Base-by-base conservation (phyloP, 169 alveolate species). In the Cryptosporidium viatorum region DNA sequence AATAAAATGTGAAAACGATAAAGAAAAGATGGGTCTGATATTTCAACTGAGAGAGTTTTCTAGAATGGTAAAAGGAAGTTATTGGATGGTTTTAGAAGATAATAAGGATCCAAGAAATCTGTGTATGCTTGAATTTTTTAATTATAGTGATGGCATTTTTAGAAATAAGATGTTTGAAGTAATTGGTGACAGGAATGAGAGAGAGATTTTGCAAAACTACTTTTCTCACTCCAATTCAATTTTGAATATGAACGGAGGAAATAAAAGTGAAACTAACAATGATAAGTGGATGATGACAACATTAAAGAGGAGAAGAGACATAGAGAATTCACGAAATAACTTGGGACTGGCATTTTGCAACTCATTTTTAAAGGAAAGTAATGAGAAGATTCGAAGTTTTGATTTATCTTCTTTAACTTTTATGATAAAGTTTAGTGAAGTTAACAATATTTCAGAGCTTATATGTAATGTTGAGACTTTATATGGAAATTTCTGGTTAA, bases 21-120 rank as follows among this genome's bases (percentile, higher is more conserved):
- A 41, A 39, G 80, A 80, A 14, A 80, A 43, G 51, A 12, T 31
- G n/a, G 50, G 62, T 4, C 23, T 80, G n/a, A 45, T 80, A 48
- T 8, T 21, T 8, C 71, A 80, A 26, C 55, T 80, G 31, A 45
- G 14, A 7, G 89, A 80, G 10, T 80, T 80, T 80, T 80, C 89
- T 3, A 41, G 52, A 59, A 45, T 80, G 62, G 89, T 80, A 8
- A 65, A 62, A 9, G 89, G 89, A 9, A 80, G 80, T 26, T 45
- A 45, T 62, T 80, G 89, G 89, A 62, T 80, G 41, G 69, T 80
- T 7, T 26, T 80, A 51, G 89, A 80, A 48, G 89, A 80, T 29
- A 31, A 31, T 10, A 80, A 65, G 21, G 75, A 80, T 18, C 37
- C 48, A 16, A 59, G 65, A n/a, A 62, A 65, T 33, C 23, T 80